phyloP scores from a whole-genome alignment of 768 basidiomycete species.

The Phlegmacium glaucopus region DNA sequence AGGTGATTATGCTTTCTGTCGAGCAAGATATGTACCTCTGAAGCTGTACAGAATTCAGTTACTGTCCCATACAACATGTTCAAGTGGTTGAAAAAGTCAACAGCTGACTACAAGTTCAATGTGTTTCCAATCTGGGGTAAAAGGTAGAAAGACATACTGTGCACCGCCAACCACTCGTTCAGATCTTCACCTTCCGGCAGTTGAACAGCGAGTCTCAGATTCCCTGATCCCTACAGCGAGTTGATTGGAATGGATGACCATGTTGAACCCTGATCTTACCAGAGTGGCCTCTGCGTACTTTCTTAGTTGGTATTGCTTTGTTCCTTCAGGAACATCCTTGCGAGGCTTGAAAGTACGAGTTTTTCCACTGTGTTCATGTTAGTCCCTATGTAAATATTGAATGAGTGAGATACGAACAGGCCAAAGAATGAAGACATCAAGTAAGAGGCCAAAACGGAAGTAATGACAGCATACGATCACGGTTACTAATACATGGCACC shows the following conservation, averaged over 20 bases:
- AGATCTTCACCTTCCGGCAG: slow-evolving; percentile 96
- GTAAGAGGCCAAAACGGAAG: background rate
- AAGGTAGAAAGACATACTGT: slow-evolving; percentile 49
- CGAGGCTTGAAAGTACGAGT: slow-evolving; percentile 96
- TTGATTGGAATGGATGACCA: background rate
- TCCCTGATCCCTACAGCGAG: slow-evolving; percentile 80
- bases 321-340: slow-evolving; percentile 92
- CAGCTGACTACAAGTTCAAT: slow-evolving; percentile 41
- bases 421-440: slow-evolving; percentile 92
- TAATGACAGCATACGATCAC: background rate
- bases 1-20: background rate
- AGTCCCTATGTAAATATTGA: too few species aligned
- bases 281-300: slow-evolving; percentile 97
- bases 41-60: slow-evolving; percentile 94
- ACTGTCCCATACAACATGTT: slow-evolving; percentile 99
- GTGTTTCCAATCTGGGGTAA: background rate
- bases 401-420: slow-evolving; percentile 49
- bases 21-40: slow-evolving; percentile 61
- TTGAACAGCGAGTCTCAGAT: slow-evolving; percentile 86
- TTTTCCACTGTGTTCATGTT: slow-evolving; percentile 57
- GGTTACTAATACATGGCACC: too few species aligned
- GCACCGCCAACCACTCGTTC: slow-evolving; percentile 99
- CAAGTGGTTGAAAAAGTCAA: slow-evolving; percentile 99
- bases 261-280: slow-evolving; percentile 37
- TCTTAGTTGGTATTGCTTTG: slow-evolving; percentile 96